Evolutionary conservation across 2,329 filamentous ascomycete species (phyloP).

Genomic region (Ramichloridium luteum): DNA sequence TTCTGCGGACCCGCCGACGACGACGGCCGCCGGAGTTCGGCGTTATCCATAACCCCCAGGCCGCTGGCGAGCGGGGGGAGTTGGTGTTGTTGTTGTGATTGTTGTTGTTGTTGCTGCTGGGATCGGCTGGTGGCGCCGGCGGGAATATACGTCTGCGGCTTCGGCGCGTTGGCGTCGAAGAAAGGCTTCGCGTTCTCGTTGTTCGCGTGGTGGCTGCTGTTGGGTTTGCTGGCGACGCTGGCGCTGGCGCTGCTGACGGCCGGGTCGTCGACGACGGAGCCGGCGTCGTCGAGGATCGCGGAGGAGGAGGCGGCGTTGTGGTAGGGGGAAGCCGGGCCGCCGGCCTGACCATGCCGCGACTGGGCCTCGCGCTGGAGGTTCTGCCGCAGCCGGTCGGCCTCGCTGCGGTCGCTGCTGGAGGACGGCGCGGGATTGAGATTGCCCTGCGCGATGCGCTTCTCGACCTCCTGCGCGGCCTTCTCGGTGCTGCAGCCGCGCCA

Average conservation of each 20-base stretch:
- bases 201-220: conserved; percentile 2
- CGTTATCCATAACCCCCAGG: too few species aligned
- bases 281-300: too few species aligned
- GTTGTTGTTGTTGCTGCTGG: too few species aligned
- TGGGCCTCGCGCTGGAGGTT: conserved; percentile 55
- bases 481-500: conserved; percentile 96
- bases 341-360: conserved; percentile 2
- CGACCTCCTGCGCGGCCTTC: conserved; percentile 34
- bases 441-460: conserved; percentile 16
- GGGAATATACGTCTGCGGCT: conserved; percentile 16
- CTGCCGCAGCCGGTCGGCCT: conserved; percentile 17
- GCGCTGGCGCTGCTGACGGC: conserved; percentile 12
- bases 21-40: too few species aligned
- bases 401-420: conserved; percentile 1
- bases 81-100: too few species aligned
- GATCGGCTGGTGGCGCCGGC: too few species aligned
- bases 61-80: too few species aligned
- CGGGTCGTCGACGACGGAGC: conserved; percentile 9
- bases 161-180: conserved; percentile 1
- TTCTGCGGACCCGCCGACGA: too few species aligned
- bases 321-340: conserved; percentile 1
- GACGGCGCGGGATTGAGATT: too few species aligned
- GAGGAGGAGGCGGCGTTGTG: conserved; percentile 2
- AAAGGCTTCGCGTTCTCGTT: conserved; percentile 4
- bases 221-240: conserved; percentile 8